phyloP scores from a whole-genome alignment of 1,284 basidiomycete species.

The Termitomyces sp. region DNA sequence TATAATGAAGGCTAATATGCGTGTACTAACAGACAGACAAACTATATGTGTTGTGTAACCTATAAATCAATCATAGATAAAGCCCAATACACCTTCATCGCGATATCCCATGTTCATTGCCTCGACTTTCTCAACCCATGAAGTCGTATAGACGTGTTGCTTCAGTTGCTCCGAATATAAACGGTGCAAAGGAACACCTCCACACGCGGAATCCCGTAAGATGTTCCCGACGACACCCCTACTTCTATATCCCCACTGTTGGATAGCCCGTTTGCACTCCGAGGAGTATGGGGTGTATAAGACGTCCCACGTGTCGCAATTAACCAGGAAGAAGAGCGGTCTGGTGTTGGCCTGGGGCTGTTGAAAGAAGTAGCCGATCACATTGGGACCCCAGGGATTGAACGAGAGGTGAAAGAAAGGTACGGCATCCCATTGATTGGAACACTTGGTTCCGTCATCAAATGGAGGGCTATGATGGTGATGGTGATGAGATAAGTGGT shows the following conservation, averaged over 20 bases:
- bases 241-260: slow-evolving; percentile 3
- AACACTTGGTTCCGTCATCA: not conserved
- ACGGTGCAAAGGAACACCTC: slow-evolving; percentile 5
- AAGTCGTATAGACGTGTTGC: slow-evolving; percentile 9
- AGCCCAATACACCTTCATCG: slow-evolving; percentile 1
- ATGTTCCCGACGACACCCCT: not conserved
- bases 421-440: not conserved
- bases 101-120: slow-evolving; percentile 3
- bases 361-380: slow-evolving; percentile 2
- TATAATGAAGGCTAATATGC: too few relatives aligned
- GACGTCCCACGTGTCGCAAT: slow-evolving; percentile 6
- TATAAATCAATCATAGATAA: not conserved
- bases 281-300: slow-evolving; percentile 2
- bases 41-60: not conserved
- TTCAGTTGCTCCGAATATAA: not conserved
- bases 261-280: slow-evolving; percentile 1
- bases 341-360: not conserved
- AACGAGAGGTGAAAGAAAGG: slow-evolving; percentile 2
- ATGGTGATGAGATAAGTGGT: not conserved
- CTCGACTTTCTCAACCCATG: not conserved
- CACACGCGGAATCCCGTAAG: not conserved
- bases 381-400: not conserved
- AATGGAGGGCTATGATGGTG: not conserved
- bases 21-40: too few relatives aligned
- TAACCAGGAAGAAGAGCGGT: slow-evolving; percentile 3